Base-by-base conservation (phyloP, 495 filamentous ascomycete species). In the Pseudevernia furfuracea region DNA sequence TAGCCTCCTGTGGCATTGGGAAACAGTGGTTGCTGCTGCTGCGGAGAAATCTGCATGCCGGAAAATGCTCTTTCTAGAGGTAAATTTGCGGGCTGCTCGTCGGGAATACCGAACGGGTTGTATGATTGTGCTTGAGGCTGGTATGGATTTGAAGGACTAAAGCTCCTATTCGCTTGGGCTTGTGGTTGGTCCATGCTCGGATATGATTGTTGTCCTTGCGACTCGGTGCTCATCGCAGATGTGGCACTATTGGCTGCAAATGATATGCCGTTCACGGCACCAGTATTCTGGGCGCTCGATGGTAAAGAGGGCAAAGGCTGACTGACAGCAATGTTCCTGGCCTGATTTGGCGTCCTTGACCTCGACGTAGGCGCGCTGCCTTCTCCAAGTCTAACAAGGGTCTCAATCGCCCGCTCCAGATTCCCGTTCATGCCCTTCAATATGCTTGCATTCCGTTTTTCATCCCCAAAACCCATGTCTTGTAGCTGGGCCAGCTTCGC, bases 381-480 rank as follows among this genome's bases (percentile, higher is more conserved):
- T 61, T 96, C 92, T 17, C 92, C 92, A 59, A 95, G 74, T 70
- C 90, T 81, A 15, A 90, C 80, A 70, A 98, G 72, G 21, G 91
- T 85, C 73, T 97, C 93, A 38, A 96, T 82, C 0, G 91, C 81
- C 70, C 86, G 88, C 62, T 96, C 89, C 48, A 98, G 67, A 69
- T 95, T 92, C 3, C 95, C 94, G 63, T 85, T 81, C 10, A 92
- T 78, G 15, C 88, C 87, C 64, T 89, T 89, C 34, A 98, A 75
- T 32, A 96, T 86, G 61, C 86, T 84, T 17, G 84, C 76, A 67
- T 95, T 97, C 55, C 88, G 82, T 65, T 85, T 86, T 43, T 93
- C 88, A 71, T 98, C 91, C 39, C 73, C 80, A 70, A 98, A 98
- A 1, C 94, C 94, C 94, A 97, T 96, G 61, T 96, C 91, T 58